Conservation (phyloP, 2,329 filamentous ascomycete species). For the Aspergillus glaucus region DNA sequence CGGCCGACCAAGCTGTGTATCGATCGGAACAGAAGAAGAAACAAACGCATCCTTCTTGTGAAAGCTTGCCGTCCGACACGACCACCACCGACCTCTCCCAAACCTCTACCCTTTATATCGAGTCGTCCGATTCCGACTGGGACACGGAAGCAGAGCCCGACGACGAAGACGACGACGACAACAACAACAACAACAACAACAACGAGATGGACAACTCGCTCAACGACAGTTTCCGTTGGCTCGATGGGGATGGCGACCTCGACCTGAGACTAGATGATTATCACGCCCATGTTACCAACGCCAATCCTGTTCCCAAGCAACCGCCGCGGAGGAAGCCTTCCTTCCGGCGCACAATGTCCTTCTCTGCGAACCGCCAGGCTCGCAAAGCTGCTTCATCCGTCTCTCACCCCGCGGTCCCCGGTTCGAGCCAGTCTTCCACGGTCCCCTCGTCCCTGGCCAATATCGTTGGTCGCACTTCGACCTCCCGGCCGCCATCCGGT, state of each 20-base stretch:
- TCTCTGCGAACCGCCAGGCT: constrained; percentile 59
- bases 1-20: constrained; percentile 53
- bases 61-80: constrained; percentile 7
- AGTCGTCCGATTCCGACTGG: constrained; percentile 21
- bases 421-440: constrained; percentile 41
- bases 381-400: constrained; percentile 36
- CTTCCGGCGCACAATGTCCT: constrained; percentile 65
- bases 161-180: constrained; percentile 14
- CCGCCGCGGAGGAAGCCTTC: constrained; percentile 45
- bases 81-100: constrained; percentile 10
- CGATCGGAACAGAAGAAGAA: constrained; percentile 33
- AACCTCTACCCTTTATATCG: constrained; percentile 19
- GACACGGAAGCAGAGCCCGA: constrained; percentile 37
- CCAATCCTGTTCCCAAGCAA: constrained; percentile 25
- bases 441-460: constrained; percentile 20
- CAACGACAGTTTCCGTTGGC: constrained; percentile 65
- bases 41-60: constrained; percentile 27
- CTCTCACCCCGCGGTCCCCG: constrained; percentile 32
- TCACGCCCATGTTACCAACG: constrained; percentile 55
- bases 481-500: constrained; percentile 35
- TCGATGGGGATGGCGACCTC: constrained; percentile 66
- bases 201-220: constrained; percentile 49
- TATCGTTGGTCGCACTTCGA: constrained; percentile 21
- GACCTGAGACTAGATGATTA: constrained; percentile 68
- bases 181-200: constrained; percentile 26